Conservation (phyloP, 345 rosid species). For the Populus euphratica region DNA sequence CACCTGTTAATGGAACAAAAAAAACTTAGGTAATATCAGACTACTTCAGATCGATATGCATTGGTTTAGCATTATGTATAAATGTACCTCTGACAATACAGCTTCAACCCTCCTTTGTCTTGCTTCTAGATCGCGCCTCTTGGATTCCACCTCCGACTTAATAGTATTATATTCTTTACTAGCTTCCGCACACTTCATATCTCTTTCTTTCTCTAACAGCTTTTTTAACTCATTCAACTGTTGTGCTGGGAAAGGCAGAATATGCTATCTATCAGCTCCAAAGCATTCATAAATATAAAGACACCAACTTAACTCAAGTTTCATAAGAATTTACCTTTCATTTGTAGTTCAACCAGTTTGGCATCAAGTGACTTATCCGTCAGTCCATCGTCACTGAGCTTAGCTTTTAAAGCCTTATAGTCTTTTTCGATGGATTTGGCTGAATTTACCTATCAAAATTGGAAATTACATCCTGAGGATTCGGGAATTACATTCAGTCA, state of each 20-base stretch:
- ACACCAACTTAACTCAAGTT: not conserved
- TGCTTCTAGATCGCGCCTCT: constrained; percentile 57
- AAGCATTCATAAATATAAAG: constrained; percentile 3
- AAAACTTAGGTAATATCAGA: constrained; percentile 4
- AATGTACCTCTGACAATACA: constrained; percentile 60
- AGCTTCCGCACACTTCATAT: constrained; percentile 49
- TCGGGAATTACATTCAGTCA: not conserved
- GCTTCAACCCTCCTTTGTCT: constrained; percentile 74
- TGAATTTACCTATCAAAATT: constrained; percentile 47
- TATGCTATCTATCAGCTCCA: constrained; percentile 3
- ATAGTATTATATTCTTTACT: constrained; percentile 40
- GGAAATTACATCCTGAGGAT: not conserved
- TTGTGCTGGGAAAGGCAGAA: constrained; percentile 42
- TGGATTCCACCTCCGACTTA: constrained; percentile 58
- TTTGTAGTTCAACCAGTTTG: constrained; percentile 59
- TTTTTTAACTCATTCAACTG: constrained; percentile 51
- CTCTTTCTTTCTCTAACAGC: constrained; percentile 59
- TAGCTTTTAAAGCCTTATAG: constrained; percentile 57
- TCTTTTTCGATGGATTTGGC: constrained; percentile 84
- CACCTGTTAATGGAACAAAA: constrained; percentile 40
- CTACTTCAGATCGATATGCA: not conserved
- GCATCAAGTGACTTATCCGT: constrained; percentile 69
- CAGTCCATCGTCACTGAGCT: constrained; percentile 62
- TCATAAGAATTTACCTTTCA: constrained; percentile 49
- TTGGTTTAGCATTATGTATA: not conserved